Evolutionary conservation across 2,329 filamentous ascomycete species (phyloP).

Genomic region (Trichophaea hybrida): DNA sequence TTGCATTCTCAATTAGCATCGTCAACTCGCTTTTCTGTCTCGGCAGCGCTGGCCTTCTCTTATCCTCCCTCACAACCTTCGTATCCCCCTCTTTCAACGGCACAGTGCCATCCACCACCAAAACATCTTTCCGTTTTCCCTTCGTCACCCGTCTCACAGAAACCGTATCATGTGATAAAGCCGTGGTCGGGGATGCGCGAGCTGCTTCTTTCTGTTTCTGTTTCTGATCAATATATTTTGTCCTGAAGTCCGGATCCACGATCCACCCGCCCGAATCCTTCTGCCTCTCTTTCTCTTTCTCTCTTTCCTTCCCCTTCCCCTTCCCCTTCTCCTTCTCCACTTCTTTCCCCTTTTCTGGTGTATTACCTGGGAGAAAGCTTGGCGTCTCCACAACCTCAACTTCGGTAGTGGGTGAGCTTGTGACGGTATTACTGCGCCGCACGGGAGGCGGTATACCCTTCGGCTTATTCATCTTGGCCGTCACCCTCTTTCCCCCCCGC

Average conservation of each 20-base stretch:
- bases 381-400: neutral
- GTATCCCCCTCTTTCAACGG: constrained; percentile 23
- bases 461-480: neutral
- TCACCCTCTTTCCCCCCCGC: neutral
- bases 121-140: constrained; percentile 22
- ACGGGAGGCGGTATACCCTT: neutral
- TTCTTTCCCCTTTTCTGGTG: no score
- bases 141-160: constrained; percentile 9
- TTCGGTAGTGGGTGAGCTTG: neutral
- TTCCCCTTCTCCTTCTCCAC: neutral
- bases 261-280: constrained; percentile 20
- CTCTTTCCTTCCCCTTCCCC: neutral
- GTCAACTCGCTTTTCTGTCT: constrained; percentile 4
- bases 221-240: constrained; percentile 25
- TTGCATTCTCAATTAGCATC: constrained; percentile 1
- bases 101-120: constrained; percentile 24
- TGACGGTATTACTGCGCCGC: neutral
- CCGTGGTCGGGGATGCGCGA: neutral
- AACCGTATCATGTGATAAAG: neutral
- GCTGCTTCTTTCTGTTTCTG: constrained; percentile 12
- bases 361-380: neutral
- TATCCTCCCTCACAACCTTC: neutral
- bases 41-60: neutral
- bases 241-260: constrained; percentile 26
- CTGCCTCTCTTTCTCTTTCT: constrained; percentile 3